Evolutionary conservation across 1,139 yeast genomes (phyloP).

Genomic region (Saccharomyces hybrid): DNA sequence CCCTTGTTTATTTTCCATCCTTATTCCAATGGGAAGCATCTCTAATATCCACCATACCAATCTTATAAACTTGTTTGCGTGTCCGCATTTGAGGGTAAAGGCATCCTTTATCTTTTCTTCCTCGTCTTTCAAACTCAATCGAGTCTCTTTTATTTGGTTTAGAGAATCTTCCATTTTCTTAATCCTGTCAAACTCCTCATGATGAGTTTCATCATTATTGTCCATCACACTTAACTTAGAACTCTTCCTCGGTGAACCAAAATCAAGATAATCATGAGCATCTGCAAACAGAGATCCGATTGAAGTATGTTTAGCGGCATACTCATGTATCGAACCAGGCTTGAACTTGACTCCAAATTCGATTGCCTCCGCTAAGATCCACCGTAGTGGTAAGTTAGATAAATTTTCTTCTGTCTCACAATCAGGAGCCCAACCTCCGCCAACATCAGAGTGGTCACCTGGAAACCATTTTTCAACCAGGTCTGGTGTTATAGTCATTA

Average conservation of each 20-base stretch:
- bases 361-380: conserved; percentile 51
- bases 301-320: conserved; percentile 35
- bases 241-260: conserved; percentile 9
- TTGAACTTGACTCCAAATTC: conserved; percentile 44
- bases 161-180: background rate
- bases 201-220: background rate
- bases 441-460: conserved; percentile 60
- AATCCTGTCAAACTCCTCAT: background rate
- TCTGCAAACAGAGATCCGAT: conserved; percentile 38
- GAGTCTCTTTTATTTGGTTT: background rate
- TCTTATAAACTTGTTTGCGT: conserved; percentile 11
- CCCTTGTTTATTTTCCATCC: conserved; percentile 40
- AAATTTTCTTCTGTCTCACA: conserved; percentile 33
- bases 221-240: background rate
- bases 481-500: conserved; percentile 30
- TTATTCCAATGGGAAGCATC: conserved; percentile 47
- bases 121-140: conserved; percentile 3
- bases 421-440: conserved; percentile 54
- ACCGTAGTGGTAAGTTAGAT: conserved; percentile 45
- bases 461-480: conserved; percentile 54
- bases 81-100: conserved; percentile 12
- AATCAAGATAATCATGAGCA: conserved; percentile 41
- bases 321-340: conserved; percentile 35
- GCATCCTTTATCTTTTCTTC: conserved; percentile 13
- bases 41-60: conserved; percentile 56